Base-by-base conservation (phyloP, 2,329 filamentous ascomycete species). In the Talaromyces sp. region DNA sequence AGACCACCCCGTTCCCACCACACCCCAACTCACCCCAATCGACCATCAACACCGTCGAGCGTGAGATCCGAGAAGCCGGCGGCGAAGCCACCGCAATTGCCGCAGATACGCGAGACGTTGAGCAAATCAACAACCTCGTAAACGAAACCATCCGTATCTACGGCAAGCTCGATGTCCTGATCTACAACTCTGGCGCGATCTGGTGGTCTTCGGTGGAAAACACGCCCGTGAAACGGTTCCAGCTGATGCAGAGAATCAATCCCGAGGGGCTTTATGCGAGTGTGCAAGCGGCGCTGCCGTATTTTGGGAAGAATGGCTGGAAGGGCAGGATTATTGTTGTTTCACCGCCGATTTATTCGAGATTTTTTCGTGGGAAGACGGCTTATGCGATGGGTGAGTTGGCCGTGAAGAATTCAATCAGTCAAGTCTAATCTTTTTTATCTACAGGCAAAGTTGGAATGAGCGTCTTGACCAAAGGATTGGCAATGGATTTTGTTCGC, bases 141-240 rank as follows among this genome's bases (percentile, higher is more conserved):
- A 71, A 82, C 24, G 72, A 81, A 59, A 87, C 87, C 0, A 75
- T 89, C 5, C 64, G 84, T 67, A 78, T 73, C 4, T 88, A 89
- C 67, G 81, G 82, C 50, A 83, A 82, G 24, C 78, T 96, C 3
- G 90, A 95, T 70, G 87, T 89, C 0, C 75, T 96, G 2, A 74
- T 95, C 55, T 96, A 96, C 79, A 96, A 95, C 72, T 87, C 88
- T 0, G 91, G 91, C 46, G 91, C 91, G 2, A 92, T 96, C 65
- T 95, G 88, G 87, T 93, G 90, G 90, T 84, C 88, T 0, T 83
- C 88, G 1, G 85, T 96, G 0, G 82, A 86, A 56, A 83, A 86
- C 53, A 93, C 90, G 0, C 87, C 89, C 0, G 78, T 89, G 64
- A 89, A 88, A 73, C 83, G 89, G n/a, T 93, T 91, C 76, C 85